phyloP scores from a whole-genome alignment of 192 early-diverging fungal genomes.

The Umbelopsis isabellina region DNA sequence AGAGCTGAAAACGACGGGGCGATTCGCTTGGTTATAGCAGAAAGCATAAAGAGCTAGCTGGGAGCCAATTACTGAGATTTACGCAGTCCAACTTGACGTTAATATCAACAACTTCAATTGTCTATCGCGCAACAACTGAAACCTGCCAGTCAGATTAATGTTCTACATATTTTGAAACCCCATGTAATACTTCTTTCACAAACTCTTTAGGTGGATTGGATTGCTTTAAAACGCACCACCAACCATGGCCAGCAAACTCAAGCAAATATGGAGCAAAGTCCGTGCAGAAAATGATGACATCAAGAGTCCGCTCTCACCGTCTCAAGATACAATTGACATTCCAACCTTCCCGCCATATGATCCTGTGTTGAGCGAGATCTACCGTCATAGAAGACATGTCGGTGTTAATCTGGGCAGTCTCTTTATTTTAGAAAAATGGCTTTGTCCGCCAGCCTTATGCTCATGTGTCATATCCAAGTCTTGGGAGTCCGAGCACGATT shows the following conservation, averaged over 20 bases:
- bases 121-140: too few relatives aligned
- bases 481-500: slow-evolving; percentile 31
- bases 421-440: slow-evolving; percentile 28
- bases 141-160: too few relatives aligned
- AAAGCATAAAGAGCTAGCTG: background rate
- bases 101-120: too few relatives aligned
- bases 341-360: slow-evolving; percentile 29
- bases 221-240: too few relatives aligned
- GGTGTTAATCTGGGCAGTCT: slow-evolving; percentile 30
- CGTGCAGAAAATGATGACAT: background rate
- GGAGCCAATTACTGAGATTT: slow-evolving; percentile 2
- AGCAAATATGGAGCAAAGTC: slow-evolving; percentile 6
- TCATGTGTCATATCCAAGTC: background rate
- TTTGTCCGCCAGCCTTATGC: slow-evolving; percentile 7
- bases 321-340: slow-evolving; percentile 6
- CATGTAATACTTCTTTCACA: too few relatives aligned
- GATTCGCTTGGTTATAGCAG: slow-evolving; percentile 7
- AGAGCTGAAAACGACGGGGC: background rate
- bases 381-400: slow-evolving; percentile 23
- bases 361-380: slow-evolving; percentile 5
- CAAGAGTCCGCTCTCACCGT: slow-evolving; percentile 1
- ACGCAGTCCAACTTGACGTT: background rate
- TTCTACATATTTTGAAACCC: too few relatives aligned
- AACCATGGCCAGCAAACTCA: background rate
- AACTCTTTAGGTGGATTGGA: too few relatives aligned